Evolutionary conservation across 148 eudicot species (phyloP), one percentile per base, ranked within the genome.

Genomic region (Spergularia marina): DNA sequence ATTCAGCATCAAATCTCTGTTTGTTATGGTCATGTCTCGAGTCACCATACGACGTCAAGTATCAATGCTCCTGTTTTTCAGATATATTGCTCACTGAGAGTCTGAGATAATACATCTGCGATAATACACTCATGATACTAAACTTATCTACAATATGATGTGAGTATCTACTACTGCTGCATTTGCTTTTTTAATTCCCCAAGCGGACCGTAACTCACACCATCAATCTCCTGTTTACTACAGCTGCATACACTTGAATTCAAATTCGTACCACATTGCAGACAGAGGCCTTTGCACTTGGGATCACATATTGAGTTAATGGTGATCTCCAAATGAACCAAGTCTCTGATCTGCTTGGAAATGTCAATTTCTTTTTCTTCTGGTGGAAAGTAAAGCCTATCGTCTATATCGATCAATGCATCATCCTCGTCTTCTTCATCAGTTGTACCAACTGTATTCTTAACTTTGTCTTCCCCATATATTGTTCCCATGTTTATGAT

Each of bases 331-430:
- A 95, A 59, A 75, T 95, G 98, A 81, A 95, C 74, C 79, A 88
- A 74, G 86, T 95, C 98, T 84, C 98, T 87, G 23, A 92, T 80
- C 18, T 84, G 88, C 86, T 95, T 95, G 23, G 98, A 95, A 73
- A 95, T 92, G 85, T 95, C 97, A 10, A 95, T 86, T 68, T 76
- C 77, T 76, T 86, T 92, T 44, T 83, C 81, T 64, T 85, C 86
- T 0, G 80, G 79, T 9, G 97, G 98, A 67, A 95, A 95, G 82
- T 90, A 81, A 25, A 95, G 77, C 74, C 86, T 82, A 74, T 95
- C 97, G 30, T 95, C 98, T n/a, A 83, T 59, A 79, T 91, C 92
- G 53, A 92, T 85, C 0, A 67, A 82, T 30, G 73, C 85, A 2
- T 89, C 93, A 61, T 84, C 77, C 20, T 81, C 87, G 5, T 84